These are phyloP conservation scores for Pseudoscleropodium purum DNA, from an alignment of 225 moss, liverwort and hornwort genomes.

Conservation along the genomic window DNA sequence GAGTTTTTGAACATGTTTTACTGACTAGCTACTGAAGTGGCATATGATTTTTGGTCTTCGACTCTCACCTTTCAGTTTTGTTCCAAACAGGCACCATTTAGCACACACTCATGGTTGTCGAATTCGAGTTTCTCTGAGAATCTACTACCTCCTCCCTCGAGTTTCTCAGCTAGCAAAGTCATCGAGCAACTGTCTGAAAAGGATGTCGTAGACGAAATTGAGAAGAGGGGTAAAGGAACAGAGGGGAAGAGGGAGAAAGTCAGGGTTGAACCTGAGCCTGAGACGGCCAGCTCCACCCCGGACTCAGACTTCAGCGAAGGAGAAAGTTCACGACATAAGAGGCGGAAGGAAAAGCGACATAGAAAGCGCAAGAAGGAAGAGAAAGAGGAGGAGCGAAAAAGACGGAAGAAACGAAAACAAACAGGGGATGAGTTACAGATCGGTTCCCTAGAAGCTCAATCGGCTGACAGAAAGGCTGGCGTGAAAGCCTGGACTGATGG, in stretches of 20 bases:
- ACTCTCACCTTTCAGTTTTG: constrained; percentile 1
- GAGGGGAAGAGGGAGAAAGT: constrained; percentile 1
- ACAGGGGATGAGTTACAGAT: constrained; percentile 43
- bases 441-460: constrained; percentile 37
- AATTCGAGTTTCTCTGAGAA: constrained; percentile 71
- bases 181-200: constrained; percentile 16
- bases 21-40: neutral
- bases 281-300: constrained; percentile 19
- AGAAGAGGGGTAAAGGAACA: constrained; percentile 1
- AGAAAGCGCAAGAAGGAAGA: constrained; percentile 38
- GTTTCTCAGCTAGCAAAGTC: constrained; percentile 17
- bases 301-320: constrained; percentile 28
- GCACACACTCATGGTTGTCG: constrained; percentile 47
- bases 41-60: neutral
- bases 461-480: constrained; percentile 48
- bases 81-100: constrained; percentile 12
- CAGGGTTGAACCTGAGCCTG: constrained; percentile 4
- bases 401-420: constrained; percentile 28
- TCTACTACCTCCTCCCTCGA: constrained; percentile 39
- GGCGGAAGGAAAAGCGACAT: constrained; percentile 41
- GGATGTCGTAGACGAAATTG: constrained; percentile 9
- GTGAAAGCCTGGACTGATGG: constrained; percentile 56
- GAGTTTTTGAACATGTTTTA: neutral
- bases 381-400: constrained; percentile 40
- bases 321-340: constrained; percentile 30